Base-by-base conservation (phyloP, 768 basidiomycete genomes). In the Collybiopsis luxurians region DNA sequence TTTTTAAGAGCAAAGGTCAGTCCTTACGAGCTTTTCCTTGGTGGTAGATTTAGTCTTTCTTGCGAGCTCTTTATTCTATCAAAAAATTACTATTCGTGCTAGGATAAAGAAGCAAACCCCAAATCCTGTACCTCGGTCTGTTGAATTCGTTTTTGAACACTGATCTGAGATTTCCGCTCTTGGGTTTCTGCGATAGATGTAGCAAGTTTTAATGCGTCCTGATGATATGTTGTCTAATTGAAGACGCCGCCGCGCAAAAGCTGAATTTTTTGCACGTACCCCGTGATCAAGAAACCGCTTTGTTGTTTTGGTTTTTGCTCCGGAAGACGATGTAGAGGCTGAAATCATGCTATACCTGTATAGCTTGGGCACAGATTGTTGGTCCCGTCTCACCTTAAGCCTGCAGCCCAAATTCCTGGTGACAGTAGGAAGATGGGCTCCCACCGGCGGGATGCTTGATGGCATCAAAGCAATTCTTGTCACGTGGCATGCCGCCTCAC, bases 181-280 rank as follows among this genome's bases (percentile, higher is more conserved):
- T 81, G 76, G 15, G 60, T 63, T 31, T 64, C 64, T n/a, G 69
- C 76, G 64, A 84, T 80, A 36, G 74, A 74, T 58, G 69, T 62
- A n/a, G 82, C 82, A 12, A 84, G 66, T 50, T 67, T 67, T 57
- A 80, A 60, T 4, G 75, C 74, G 59, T 81, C 80, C 82, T 83
- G 60, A 55, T 39, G 54, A 59, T 53, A 56, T 48, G 55, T 48
- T 54, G 57, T 59, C 62, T 30, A 28, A 59, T 15, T 43, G 15
- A 17, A n/a, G 19, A 44, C 4, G 19, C 30, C 21, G 11, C 1
- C 34, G 45, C 42, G 7, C 34, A 17, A 4, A 44, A 24, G 19
- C 12, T 39, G 42, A 39, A 27, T 13, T 21, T 51, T 10, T 26
- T 57, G 28, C 55, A 49, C 51, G 58, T 63, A 75, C 74, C 55